Evolutionary conservation across 805 yeast genomes (phyloP).

Genomic region (Sungouiozyma intestinalis): DNA sequence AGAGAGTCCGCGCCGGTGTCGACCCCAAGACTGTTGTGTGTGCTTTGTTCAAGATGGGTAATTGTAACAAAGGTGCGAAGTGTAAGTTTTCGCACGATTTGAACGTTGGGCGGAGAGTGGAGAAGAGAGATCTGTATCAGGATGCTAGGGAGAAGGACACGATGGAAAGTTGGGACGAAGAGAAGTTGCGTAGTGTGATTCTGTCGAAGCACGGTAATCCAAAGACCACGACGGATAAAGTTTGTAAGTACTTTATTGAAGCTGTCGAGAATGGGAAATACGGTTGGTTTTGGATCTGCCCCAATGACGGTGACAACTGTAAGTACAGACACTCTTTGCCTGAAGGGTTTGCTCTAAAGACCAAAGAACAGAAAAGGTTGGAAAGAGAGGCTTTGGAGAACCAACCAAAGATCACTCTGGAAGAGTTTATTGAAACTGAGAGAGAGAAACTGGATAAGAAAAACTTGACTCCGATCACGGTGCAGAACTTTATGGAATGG

Average conservation of each 20-base stretch:
- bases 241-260: conserved; percentile 88
- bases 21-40: conserved; percentile 93
- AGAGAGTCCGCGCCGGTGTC: conserved; percentile 91
- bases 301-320: conserved; percentile 87
- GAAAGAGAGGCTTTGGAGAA: conserved; percentile 77
- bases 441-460: conserved; percentile 67
- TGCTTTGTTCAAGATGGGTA: conserved; percentile 77
- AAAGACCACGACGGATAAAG: conserved; percentile 85
- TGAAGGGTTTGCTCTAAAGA: conserved; percentile 91
- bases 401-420: conserved; percentile 85
- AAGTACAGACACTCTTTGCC: conserved; percentile 93
- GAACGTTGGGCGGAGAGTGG: conserved; percentile 74
- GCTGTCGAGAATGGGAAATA: conserved; percentile 96
- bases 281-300: conserved; percentile 99
- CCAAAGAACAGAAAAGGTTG: conserved; percentile 87
- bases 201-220: conserved; percentile 90
- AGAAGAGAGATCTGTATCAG: conserved; percentile 83
- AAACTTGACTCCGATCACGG: conserved; percentile 76
- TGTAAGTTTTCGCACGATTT: conserved; percentile 94
- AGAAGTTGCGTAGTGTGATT: conserved; percentile 77
- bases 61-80: conserved; percentile 67
- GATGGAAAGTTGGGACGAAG: conserved; percentile 97
- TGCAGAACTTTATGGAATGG: conserved; percentile 75
- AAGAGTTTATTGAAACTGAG: conserved; percentile 91
- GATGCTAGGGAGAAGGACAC: conserved; percentile 83